Evolutionary conservation across 352 stramenopile genomes (phyloP), one percentile per base, ranked within the genome.

Genomic region (Pythium phragmitis): DNA sequence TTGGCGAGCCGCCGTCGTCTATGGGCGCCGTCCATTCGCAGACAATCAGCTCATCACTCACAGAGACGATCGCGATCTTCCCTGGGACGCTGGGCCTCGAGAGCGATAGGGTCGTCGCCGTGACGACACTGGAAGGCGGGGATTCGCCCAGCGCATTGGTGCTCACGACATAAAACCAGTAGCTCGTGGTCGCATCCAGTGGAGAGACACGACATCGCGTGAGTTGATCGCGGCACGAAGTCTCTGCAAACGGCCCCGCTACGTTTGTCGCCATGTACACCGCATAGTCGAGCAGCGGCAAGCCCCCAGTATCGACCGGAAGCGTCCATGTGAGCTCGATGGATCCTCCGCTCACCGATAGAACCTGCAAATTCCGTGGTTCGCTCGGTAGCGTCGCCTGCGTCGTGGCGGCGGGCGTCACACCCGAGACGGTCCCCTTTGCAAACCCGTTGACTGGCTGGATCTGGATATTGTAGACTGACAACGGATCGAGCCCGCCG

Each of bases 381-480:
- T 48, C 52, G 26, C 55, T 76, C n/a, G 82, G 69, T 11, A 54
- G 51, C 0, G 80, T 85, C 7, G 75, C 30, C 7, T 19, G 7
- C 21, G 59, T 69, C 0, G 82, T 91, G n/a, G 53, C 17, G 9
- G 65, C 63, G 21, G 62, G 26, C 13, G 76, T 73, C 0, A 34
- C 37, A 16, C 46, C 37, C 0, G 80, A 88, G 1, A 75, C 70
- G 28, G 17, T 64, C 2, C 74, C 67, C 17, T 64, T 68, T 16
- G 41, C 63, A 17, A 68, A 57, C 1, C 3, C 21, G 30, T 74
- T 91, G n/a, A 69, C 48, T 7, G 80, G 65, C 3, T 59, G 60
- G 49, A 89, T 67, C 26, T 86, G 75, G 33, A 91, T 73, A 8
- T 65, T 60, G 61, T 91, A 91, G 17, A 88, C 34, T 2, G 47